A percentile compares a stretch with the other conserved stretches of the same genome.
These are phyloP conservation scores for Wickerhamomyces mucosus DNA, from an alignment of 805 yeast species.

Conservation along the genomic window DNA sequence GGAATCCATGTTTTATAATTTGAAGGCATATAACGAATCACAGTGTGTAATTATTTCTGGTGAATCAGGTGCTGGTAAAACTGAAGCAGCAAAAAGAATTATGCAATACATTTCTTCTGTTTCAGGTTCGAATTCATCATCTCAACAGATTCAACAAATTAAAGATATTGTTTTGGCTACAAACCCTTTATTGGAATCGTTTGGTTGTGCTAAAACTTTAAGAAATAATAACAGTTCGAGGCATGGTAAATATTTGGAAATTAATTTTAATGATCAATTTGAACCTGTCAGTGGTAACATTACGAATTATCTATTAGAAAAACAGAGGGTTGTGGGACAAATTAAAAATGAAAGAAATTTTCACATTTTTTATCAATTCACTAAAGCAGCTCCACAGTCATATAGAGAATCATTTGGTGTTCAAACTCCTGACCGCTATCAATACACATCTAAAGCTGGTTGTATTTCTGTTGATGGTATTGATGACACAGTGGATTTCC, in stretches of 20 bases:
- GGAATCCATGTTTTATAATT: slow-evolving; percentile 90
- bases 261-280: slow-evolving; percentile 67
- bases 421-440: slow-evolving; percentile 87
- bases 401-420: slow-evolving; percentile 83
- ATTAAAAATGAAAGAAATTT: slow-evolving; percentile 88
- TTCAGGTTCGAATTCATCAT: slow-evolving; percentile 55
- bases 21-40: slow-evolving; percentile 88
- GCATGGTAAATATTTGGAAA: slow-evolving; percentile 90
- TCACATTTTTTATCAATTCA: slow-evolving; percentile 93
- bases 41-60: slow-evolving; percentile 98
- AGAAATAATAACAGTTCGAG: slow-evolving; percentile 85
- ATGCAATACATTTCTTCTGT: slow-evolving; percentile 96
- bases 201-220: slow-evolving; percentile 90
- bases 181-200: slow-evolving; percentile 82
- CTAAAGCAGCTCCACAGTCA: slow-evolving; percentile 79
- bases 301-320: slow-evolving; percentile 88
- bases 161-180: slow-evolving; percentile 98
- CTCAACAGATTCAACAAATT: slow-evolving; percentile 69
- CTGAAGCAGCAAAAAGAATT: slow-evolving; percentile 95
- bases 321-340: slow-evolving; percentile 95
- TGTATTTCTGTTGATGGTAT: slow-evolving; percentile 83
- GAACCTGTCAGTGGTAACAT: slow-evolving; percentile 95
- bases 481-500: slow-evolving; percentile 72
- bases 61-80: slow-evolving; percentile 96
- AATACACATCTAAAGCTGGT: slow-evolving; percentile 79